Conservation (phyloP, 2,329 filamentous ascomycete species). For the Monascus ruber region DNA sequence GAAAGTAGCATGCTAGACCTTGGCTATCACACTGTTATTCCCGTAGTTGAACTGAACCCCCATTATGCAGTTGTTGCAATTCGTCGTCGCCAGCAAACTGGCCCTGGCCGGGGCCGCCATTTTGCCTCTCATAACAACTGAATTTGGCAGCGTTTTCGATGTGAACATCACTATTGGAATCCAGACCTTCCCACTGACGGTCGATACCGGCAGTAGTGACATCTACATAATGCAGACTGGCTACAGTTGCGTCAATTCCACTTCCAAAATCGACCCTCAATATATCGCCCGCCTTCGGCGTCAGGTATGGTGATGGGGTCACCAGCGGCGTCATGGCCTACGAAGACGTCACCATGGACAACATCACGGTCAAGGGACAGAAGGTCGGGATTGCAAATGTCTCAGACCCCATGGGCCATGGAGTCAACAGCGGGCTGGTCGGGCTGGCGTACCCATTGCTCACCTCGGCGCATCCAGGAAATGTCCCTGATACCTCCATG, state of each 20-base stretch:
- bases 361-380: constrained; percentile 32
- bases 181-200: constrained; percentile 25
- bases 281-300: constrained; percentile 20
- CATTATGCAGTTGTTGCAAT: no score
- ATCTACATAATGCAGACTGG: constrained; percentile 31
- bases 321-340: constrained; percentile 11
- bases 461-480: constrained; percentile 28
- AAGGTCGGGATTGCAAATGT: constrained; percentile 37
- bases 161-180: constrained; percentile 15
- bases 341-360: constrained; percentile 25
- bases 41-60: no score
- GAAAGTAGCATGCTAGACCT: no score
- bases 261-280: constrained; percentile 21
- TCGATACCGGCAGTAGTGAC: constrained; percentile 40
- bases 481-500: constrained; percentile 9
- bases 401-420: constrained; percentile 35
- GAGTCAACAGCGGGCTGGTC: constrained; percentile 37
- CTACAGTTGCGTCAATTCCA: constrained; percentile 25
- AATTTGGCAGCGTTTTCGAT: constrained; percentile 11
- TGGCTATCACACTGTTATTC: no score
- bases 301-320: constrained; percentile 15
- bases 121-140: constrained; percentile 1
- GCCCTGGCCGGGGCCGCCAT: no score
- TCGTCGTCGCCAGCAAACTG: no score
- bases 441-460: constrained; percentile 41